Conservation (phyloP, 2,329 filamentous ascomycete species). For the Ophiostoma tasmaniense region DNA sequence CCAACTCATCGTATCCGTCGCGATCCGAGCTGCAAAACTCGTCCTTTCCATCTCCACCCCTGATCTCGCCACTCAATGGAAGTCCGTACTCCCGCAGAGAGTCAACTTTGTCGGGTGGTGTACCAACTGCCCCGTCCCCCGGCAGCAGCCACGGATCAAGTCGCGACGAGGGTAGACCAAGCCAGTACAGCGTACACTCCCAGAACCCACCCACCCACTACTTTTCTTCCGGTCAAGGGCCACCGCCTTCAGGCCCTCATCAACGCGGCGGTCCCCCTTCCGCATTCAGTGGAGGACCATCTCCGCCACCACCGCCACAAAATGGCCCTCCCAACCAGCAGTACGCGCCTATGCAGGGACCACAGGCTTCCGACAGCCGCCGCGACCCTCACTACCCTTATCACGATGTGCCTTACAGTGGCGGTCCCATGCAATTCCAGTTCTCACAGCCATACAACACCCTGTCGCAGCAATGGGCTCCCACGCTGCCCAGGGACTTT, state of each 20-base stretch:
- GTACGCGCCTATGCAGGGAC: not conserved
- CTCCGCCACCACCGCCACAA: not conserved
- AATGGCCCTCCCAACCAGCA: not conserved
- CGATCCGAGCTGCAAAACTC: not conserved
- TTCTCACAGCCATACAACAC: not conserved
- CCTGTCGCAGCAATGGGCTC: not conserved
- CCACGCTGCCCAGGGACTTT: not conserved
- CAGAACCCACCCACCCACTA: not conserved
- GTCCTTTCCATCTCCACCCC: slow-evolving; percentile 6
- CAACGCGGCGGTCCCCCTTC: not conserved
- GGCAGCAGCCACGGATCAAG: not conserved
- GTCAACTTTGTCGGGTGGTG: not conserved
- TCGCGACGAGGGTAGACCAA: not conserved
- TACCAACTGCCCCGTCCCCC: not conserved
- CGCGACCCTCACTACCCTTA: not conserved
- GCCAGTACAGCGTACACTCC: not conserved
- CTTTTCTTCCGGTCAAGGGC: not conserved
- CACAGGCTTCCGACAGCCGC: not conserved
- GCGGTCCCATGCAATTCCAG: not conserved
- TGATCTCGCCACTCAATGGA: slow-evolving; percentile 2
- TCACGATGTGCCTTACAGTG: not conserved
- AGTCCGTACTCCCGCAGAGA: slow-evolving; percentile 5
- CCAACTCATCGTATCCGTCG: not conserved
- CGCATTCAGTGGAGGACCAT: not conserved
- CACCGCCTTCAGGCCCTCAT: not conserved